These are phyloP conservation scores for Exophiala bonariae DNA, from an alignment of 2,329 filamentous ascomycete species.

Conservation along the genomic window DNA sequence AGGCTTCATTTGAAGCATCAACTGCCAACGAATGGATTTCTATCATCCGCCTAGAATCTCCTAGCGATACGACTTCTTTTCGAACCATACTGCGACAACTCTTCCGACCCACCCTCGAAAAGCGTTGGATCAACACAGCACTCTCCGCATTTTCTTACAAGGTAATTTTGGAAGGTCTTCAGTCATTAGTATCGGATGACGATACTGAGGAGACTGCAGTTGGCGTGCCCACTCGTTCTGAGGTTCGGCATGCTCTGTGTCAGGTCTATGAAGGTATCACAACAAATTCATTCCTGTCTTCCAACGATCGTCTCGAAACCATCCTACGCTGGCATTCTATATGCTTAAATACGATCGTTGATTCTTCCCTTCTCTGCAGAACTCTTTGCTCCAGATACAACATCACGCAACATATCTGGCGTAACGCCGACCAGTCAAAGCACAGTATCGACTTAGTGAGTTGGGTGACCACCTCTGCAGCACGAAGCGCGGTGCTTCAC, in stretches of 20 bases:
- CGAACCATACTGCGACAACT: conserved; percentile 41
- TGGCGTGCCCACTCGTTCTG: conserved; percentile 40
- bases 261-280: conserved; percentile 42
- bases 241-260: conserved; percentile 41
- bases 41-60: conserved; percentile 27
- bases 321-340: conserved; percentile 48
- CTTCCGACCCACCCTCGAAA: conserved; percentile 33
- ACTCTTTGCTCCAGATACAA: conserved; percentile 41
- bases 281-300: conserved; percentile 37
- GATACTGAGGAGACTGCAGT: conserved; percentile 39
- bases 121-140: conserved; percentile 34
- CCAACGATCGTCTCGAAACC: conserved; percentile 40
- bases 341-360: conserved; percentile 43
- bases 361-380: conserved; percentile 41
- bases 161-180: conserved; percentile 46
- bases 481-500: conserved; percentile 43
- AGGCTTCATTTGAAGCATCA: conserved; percentile 41
- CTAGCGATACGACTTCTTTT: conserved; percentile 38
- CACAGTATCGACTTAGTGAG: conserved; percentile 37
- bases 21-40: conserved; percentile 44
- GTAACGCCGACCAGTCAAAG: conserved; percentile 25
- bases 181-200: conserved; percentile 43
- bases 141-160: conserved; percentile 44
- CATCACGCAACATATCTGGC: conserved; percentile 41
- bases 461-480: conserved; percentile 42